Percentiles rank a stretch among this genome's conserved stretches.
phyloP scores from a whole-genome alignment of 176 grass and related monocot genomes.

The Aegilops bicornis region DNA sequence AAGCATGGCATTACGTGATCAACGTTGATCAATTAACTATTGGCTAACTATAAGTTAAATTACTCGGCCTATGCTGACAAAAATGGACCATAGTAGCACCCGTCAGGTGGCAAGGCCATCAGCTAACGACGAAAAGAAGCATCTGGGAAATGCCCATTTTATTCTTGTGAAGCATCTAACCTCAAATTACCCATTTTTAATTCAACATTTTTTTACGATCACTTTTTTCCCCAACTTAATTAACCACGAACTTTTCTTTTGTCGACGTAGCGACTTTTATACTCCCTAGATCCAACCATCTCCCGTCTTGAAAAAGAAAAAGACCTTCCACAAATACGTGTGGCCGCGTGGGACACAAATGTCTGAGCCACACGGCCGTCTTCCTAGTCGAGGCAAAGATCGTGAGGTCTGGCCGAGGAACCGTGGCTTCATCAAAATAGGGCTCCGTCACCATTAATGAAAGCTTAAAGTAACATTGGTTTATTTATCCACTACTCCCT shows the following conservation, averaged over 20 bases:
- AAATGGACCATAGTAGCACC: background rate
- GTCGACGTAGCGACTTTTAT: too few relatives aligned
- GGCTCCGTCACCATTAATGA: background rate
- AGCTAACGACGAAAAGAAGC: background rate
- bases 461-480: background rate
- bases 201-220: background rate
- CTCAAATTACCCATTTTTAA: background rate
- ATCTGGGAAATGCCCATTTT: background rate
- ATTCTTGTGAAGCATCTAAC: background rate
- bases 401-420: background rate
- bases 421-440: background rate
- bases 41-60: background rate
- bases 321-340: background rate
- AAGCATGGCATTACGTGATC: background rate
- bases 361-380: background rate
- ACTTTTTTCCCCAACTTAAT: background rate
- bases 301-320: too few relatives aligned
- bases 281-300: too few relatives aligned
- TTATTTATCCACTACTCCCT: background rate
- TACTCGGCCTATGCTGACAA: background rate
- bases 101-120: background rate
- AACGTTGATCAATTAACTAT: background rate
- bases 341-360: background rate
- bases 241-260: background rate
- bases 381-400: constrained; percentile 2